Evolutionary conservation across 2,329 filamentous ascomycete genomes (phyloP), one percentile per base, ranked within the genome.

Genomic region (Periconia digitata): DNA sequence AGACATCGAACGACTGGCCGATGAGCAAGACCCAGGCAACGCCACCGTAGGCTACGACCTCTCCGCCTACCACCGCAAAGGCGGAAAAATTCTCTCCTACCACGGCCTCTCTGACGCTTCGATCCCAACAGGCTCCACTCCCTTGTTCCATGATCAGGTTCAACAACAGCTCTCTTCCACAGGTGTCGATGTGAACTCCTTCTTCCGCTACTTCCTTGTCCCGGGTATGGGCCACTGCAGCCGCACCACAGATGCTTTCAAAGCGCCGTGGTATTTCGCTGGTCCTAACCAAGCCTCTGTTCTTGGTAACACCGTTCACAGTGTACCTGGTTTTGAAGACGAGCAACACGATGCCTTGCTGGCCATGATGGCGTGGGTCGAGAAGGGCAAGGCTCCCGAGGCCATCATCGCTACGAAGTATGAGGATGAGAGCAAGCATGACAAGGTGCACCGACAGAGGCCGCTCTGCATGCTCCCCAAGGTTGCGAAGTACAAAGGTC

Each of bases 121-220:
- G 7, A 85, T 84, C 45, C 74, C 78, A 13, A 76, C 76, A 0
- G 74, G 76, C 0, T 74, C 77, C 17, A 78, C 76, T 2, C 73
- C 77, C 8, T 79, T 79, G 60, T 85, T 74, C 58, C 79, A 80
- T 63, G 69, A 74, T 16, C 71, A 75, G 15, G 73, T 81, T 1
- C 40, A 60, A n/a, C 62, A 62, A 6, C 64, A 64, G 0, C 49
- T 76, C 20, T 49, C 63, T n/a, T 66, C 70, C 0, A 50, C 56
- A 12, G 71, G 68, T 17, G 57, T 72, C 23, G 53, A 71, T 3
- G 50, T 75, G 1, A 67, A 73, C 37, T 58, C 62, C 15, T 77
- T 72, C 58, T 76, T 69, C 59, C 69, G 72, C 39, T 69, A 72
- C 57, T 76, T 76, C 62, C 53, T 73, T 17, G 70, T 76, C 10